Evolutionary conservation across 345 rosid species (phyloP).

Genomic region (Hibiscus mutabilis): DNA sequence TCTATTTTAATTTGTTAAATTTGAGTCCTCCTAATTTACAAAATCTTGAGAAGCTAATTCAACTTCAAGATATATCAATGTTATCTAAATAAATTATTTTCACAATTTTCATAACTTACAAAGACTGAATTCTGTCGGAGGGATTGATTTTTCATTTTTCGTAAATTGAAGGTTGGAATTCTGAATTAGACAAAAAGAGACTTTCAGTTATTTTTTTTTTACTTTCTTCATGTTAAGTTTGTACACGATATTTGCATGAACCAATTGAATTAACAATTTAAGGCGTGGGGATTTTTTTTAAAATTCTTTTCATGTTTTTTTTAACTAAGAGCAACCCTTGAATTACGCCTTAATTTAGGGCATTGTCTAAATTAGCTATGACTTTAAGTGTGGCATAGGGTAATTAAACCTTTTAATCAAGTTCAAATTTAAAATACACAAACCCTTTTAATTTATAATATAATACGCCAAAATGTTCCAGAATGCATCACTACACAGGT

Average conservation of each 20-base stretch:
- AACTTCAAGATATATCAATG: no score
- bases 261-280: neutral
- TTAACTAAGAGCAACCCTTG: constrained; percentile 19
- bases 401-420: neutral
- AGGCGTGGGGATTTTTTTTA: neutral
- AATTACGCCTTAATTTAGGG: constrained; percentile 56
- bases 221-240: no score
- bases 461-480: neutral
- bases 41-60: no score
- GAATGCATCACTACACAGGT: neutral
- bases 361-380: constrained; percentile 18
- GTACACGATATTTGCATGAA: neutral
- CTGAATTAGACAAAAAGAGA: no score
- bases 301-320: neutral
- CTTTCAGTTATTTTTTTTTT: no score
- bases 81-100: no score
- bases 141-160: no score
- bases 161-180: no score
- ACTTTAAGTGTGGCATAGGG: neutral
- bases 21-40: no score
- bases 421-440: neutral
- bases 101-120: no score
- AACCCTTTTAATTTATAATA: neutral
- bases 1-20: no score
- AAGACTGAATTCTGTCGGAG: no score